These are phyloP conservation scores for Staphylotrichum longicolle DNA, from an alignment of 495 filamentous ascomycete genomes.

Conservation along the genomic window DNA sequence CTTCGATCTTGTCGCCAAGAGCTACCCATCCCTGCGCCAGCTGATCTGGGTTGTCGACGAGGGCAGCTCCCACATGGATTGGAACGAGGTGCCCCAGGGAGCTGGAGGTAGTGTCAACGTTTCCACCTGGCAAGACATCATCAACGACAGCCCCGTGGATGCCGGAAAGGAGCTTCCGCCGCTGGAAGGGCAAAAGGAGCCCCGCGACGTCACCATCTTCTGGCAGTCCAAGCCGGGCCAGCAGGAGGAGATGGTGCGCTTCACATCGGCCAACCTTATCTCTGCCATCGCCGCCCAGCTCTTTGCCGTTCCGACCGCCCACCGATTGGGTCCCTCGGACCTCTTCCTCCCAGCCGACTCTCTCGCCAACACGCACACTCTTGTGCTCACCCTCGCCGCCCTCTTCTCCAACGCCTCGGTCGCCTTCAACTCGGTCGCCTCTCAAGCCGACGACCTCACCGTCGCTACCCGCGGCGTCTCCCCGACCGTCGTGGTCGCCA, in stretches of 20 bases:
- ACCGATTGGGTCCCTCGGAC: constrained; percentile 71
- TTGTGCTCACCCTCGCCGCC: constrained; percentile 76
- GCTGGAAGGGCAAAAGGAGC: constrained; percentile 44
- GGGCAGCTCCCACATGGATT: constrained; percentile 88
- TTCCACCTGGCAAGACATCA: constrained; percentile 81
- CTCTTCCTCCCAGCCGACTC: constrained; percentile 86
- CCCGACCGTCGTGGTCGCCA: constrained; percentile 81
- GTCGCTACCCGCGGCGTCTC: constrained; percentile 68
- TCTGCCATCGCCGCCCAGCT: constrained; percentile 77
- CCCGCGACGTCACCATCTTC: constrained; percentile 58
- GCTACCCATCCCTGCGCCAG: constrained; percentile 66
- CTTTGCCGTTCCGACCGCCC: constrained; percentile 65
- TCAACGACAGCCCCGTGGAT: constrained; percentile 58
- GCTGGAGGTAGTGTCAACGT: constrained; percentile 70
- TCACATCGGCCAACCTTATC: constrained; percentile 73
- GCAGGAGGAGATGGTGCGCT: constrained; percentile 68
- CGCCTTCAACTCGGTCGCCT: constrained; percentile 83
- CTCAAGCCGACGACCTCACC: constrained; percentile 63
- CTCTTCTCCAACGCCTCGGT: constrained; percentile 80
- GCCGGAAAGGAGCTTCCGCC: constrained; percentile 47
- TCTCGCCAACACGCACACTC: constrained; percentile 72
- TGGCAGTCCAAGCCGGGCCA: constrained; percentile 55
- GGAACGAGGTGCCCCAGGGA: constrained; percentile 73
- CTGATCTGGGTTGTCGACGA: constrained; percentile 92
- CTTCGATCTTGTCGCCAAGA: constrained; percentile 65